Base-by-base conservation (phyloP, 768 basidiomycete species). In the Pulveroboletus sp. region DNA sequence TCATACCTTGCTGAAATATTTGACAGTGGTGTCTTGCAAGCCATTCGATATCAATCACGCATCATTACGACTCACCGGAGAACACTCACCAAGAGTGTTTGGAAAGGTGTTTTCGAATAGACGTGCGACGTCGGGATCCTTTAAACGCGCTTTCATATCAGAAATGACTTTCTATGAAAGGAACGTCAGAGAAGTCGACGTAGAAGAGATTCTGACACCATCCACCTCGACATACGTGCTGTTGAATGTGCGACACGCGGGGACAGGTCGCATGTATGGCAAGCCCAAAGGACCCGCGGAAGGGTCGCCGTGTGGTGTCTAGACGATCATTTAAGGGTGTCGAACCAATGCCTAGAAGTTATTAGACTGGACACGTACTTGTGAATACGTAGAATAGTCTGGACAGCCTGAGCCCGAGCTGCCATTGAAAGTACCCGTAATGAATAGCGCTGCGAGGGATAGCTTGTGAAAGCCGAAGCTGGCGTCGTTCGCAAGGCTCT, bases 51-150 rank as follows among this genome's bases (percentile, higher is more conserved):
- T 26, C 32, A 20, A 23, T 22, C 26, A 24, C 3, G 14, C 6
- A 10, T 13, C 4, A 19, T 19, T 11, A 36, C 23, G 20, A 29
- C 7, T 20, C 34, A 2, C 34, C 26, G 41, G 32, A 47, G 12
- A 27, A 9, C 26, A 61, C 73, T 50, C 55, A 86, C 86, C 87
- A 38, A 90, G 76, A 0, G 88, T 90, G 57, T 88, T 88, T 4
- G 88, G 88, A 60, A 89, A 88, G 1, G 87, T 83, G 53, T 89
- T 90, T 64, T 89, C 87, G 55, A 90, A 90, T 19, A 90, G 63
- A 43, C 85, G 77, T 12, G 87, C 88, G 44, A 90, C 55, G 58
- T 90, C 88, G 0, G 86, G 83, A 60, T 90, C 85, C 62, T 82
- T 88, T 49, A 90, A 69, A 38, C 83, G 74, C 16, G 70, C 63